Percentiles rank a stretch among this genome's conserved stretches.
Conservation (phyloP, 2,329 filamentous ascomycete species). For the Fusarium illudens region DNA sequence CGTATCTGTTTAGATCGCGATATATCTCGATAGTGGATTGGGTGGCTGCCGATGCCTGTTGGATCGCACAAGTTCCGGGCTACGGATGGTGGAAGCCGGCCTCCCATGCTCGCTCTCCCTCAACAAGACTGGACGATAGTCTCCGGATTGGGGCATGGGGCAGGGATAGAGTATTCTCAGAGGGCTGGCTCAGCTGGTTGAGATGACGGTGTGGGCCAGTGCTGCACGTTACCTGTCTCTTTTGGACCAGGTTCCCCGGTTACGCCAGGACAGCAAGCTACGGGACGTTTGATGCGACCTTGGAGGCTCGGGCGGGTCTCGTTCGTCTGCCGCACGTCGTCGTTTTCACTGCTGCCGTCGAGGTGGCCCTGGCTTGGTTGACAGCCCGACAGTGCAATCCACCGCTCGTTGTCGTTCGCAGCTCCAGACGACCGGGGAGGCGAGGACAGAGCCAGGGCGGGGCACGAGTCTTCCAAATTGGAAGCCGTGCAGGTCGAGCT, state of each 20-base stretch:
- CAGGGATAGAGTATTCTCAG: conserved; percentile 16
- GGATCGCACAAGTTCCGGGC: conserved; percentile 31
- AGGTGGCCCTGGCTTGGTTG: neutral
- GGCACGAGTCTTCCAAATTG: conserved; percentile 1
- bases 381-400: neutral
- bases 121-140: conserved; percentile 11
- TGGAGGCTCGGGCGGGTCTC: neutral
- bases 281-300: neutral
- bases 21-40: conserved; percentile 39
- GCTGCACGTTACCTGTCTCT: neutral
- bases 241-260: conserved; percentile 14
- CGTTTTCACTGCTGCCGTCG: neutral
- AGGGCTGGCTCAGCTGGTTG: neutral
- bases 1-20: conserved; percentile 33
- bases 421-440: neutral
- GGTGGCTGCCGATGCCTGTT: conserved; percentile 28
- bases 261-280: neutral
- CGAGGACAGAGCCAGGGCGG: neutral
- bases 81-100: conserved; percentile 12
- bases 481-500: conserved; percentile 12
- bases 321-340: neutral
- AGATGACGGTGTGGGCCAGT: conserved; percentile 1
- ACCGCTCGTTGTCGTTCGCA: neutral
- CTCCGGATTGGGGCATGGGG: conserved; percentile 11
- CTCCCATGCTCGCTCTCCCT: conserved; percentile 2